Evolutionary conservation across 2,329 filamentous ascomycete species (phyloP).

Genomic region (Fusarium algeriense): DNA sequence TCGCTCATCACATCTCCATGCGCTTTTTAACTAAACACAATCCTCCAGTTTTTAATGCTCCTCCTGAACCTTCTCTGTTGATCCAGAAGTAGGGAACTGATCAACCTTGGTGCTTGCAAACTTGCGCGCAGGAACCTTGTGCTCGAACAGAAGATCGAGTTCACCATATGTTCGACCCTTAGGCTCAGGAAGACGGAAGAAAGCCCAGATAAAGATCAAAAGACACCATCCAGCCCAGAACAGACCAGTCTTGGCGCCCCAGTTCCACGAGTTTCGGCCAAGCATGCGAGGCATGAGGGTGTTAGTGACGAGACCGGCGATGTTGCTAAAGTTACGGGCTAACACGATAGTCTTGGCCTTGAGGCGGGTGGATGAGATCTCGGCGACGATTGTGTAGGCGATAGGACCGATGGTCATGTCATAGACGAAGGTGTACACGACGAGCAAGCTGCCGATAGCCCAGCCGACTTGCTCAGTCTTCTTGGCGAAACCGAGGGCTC

Average conservation of each 20-base stretch:
- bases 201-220: slow-evolving; percentile 62
- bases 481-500: slow-evolving; percentile 56
- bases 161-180: slow-evolving; percentile 66
- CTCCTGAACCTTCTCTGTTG: slow-evolving; percentile 17
- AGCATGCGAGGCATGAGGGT: slow-evolving; percentile 60
- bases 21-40: neutral
- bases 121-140: slow-evolving; percentile 56
- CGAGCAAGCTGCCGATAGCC: slow-evolving; percentile 60
- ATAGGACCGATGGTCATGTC: slow-evolving; percentile 63
- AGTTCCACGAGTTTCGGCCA: slow-evolving; percentile 59
- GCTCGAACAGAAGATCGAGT: slow-evolving; percentile 67
- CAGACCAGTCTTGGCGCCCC: slow-evolving; percentile 61
- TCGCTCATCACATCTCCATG: neutral
- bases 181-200: slow-evolving; percentile 67
- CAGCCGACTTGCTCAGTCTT: slow-evolving; percentile 54
- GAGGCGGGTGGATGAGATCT: slow-evolving; percentile 60
- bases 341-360: slow-evolving; percentile 61
- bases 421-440: slow-evolving; percentile 59
- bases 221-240: slow-evolving; percentile 60
- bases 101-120: slow-evolving; percentile 53
- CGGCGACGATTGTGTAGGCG: slow-evolving; percentile 83
- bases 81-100: slow-evolving; percentile 14
- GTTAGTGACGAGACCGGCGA: slow-evolving; percentile 60
- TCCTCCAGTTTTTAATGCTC: neutral
- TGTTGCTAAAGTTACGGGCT: slow-evolving; percentile 61